Conservation (phyloP, 1,284 basidiomycete genomes). For the Trametes pubescens region DNA sequence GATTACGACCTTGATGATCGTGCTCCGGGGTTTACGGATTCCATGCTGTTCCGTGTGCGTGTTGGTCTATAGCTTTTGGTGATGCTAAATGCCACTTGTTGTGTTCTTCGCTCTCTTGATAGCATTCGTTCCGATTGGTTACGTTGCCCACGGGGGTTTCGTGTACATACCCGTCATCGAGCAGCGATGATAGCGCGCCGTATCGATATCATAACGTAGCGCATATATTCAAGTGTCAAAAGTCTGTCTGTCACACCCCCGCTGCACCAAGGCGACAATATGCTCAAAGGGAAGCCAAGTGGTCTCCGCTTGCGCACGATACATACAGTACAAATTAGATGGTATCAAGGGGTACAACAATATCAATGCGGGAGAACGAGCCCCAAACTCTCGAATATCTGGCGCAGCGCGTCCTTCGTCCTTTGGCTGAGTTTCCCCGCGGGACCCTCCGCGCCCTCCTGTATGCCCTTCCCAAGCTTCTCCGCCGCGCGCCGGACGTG, state of each 20-base stretch:
- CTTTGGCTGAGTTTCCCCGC: conserved; percentile 29
- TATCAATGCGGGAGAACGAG: conserved; percentile 1
- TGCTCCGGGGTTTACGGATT: conserved; percentile 8
- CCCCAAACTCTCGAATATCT: conserved; percentile 28
- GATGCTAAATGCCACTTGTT: conserved; percentile 9
- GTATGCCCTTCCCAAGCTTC: conserved; percentile 56
- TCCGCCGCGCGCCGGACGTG: conserved; percentile 59
- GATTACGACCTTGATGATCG: conserved; percentile 18
- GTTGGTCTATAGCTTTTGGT: background rate
- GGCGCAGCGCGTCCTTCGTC: conserved; percentile 23
- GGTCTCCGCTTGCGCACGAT: too few relatives aligned
- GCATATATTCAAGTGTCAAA: too few relatives aligned
- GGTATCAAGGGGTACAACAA: background rate
- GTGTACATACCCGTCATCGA: too few relatives aligned
- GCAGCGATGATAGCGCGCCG: too few relatives aligned
- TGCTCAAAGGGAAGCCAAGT: too few relatives aligned
- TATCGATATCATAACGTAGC: too few relatives aligned
- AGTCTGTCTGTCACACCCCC: too few relatives aligned
- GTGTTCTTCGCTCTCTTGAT: background rate
- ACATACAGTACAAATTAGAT: background rate
- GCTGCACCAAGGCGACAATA: too few relatives aligned
- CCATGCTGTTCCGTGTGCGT: background rate
- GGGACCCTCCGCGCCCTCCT: conserved; percentile 36
- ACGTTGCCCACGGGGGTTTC: too few relatives aligned
- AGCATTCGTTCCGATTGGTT: background rate